Conservation (phyloP, 306 rosid species). For the Datisca glomerata region DNA sequence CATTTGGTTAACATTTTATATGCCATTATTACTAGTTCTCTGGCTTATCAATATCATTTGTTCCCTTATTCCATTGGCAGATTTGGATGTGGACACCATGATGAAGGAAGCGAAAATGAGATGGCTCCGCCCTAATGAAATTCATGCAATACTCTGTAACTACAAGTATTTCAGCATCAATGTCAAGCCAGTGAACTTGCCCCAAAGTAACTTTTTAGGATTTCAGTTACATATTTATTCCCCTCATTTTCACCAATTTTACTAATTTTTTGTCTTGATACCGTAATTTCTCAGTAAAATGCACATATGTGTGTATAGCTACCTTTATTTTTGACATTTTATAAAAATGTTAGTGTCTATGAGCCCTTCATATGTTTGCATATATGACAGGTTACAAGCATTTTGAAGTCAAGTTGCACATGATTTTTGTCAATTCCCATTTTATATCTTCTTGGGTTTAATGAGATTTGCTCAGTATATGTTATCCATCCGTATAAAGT, state of each 20-base stretch:
- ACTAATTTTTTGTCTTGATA: background rate
- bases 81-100: slow-evolving; percentile 51
- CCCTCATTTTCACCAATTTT: background rate
- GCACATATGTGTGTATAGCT: too few species aligned
- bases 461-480: slow-evolving; percentile 14
- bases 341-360: too few species aligned
- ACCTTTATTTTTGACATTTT: too few species aligned
- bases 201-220: slow-evolving; percentile 42
- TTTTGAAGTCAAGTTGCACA: background rate
- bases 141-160: slow-evolving; percentile 79
- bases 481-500: slow-evolving; percentile 17
- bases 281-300: too few species aligned
- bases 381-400: too few species aligned
- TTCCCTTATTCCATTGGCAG: slow-evolving; percentile 37
- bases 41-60: slow-evolving; percentile 14
- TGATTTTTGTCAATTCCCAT: slow-evolving; percentile 1
- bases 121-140: slow-evolving; percentile 99
- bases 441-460: background rate
- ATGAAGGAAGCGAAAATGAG: slow-evolving; percentile 67
- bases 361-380: too few species aligned
- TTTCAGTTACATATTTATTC: background rate
- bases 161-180: slow-evolving; percentile 54
- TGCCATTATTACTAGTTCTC: background rate
- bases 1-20: too few species aligned
- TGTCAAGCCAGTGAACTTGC: slow-evolving; percentile 83